phyloP scores from a whole-genome alignment of 2,329 filamentous ascomycete genomes.

The Botryotinia narcissicola region DNA sequence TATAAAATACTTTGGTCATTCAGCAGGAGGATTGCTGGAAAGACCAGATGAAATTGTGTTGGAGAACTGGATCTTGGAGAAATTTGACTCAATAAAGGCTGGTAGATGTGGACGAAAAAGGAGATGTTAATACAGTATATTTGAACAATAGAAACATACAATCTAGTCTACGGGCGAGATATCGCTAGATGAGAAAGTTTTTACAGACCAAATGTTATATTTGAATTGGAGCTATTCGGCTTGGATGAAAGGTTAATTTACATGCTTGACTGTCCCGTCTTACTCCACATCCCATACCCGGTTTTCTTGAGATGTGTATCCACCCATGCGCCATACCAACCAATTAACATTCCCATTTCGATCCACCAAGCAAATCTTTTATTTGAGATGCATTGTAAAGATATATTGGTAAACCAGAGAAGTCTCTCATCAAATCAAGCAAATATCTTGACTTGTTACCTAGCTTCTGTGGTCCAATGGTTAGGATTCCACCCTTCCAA shows the following conservation, averaged over 20 bases:
- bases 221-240: background rate
- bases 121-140: background rate
- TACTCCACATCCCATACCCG: background rate
- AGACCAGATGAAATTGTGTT: background rate
- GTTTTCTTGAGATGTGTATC: background rate
- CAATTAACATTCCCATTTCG: background rate
- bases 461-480: constrained; percentile 17
- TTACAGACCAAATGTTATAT: background rate
- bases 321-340: background rate
- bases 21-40: background rate
- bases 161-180: background rate
- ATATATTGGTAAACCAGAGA: rapidly evolving
- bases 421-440: rapidly evolving
- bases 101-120: background rate
- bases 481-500: constrained; percentile 21
- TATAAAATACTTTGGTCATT: background rate
- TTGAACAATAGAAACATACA: background rate
- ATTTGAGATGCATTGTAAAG: rapidly evolving
- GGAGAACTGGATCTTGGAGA: background rate
- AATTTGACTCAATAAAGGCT: background rate
- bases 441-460: background rate
- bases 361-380: background rate
- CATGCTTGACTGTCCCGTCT: background rate
- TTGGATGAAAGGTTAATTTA: background rate
- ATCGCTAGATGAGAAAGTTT: background rate